Evolutionary conservation across 1,284 basidiomycete genomes (phyloP).

Genomic region (Marasmius oreades): DNA sequence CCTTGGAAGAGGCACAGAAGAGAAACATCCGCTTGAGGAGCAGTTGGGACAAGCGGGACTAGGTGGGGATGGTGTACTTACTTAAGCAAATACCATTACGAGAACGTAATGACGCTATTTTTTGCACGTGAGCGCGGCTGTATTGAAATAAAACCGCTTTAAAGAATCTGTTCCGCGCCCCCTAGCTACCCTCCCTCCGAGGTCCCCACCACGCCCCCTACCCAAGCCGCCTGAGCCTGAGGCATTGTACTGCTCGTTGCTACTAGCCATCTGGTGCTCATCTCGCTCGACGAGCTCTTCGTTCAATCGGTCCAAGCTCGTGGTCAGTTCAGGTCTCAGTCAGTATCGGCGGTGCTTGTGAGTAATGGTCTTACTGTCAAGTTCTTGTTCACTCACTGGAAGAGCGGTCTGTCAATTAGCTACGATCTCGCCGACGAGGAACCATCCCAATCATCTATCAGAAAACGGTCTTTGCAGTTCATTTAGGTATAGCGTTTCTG

Average conservation of each 20-base stretch:
- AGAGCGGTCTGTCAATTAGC: too few species aligned
- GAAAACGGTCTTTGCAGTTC: background rate
- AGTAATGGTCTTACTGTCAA: background rate
- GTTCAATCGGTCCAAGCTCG: background rate
- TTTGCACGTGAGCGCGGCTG: background rate
- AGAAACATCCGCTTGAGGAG: too few species aligned
- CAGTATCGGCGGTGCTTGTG: background rate
- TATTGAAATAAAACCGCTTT: background rate
- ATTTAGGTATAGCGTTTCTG: background rate
- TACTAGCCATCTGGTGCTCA: background rate
- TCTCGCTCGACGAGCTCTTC: background rate
- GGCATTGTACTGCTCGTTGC: background rate
- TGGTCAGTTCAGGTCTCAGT: background rate
- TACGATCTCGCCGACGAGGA: background rate
- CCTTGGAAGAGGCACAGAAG: too few species aligned
- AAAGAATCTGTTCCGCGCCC: background rate
- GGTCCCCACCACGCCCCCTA: background rate
- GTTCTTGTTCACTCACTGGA: background rate
- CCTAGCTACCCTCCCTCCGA: background rate
- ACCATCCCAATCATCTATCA: background rate
- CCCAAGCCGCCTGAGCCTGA: background rate
- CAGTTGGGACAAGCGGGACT: too few species aligned
- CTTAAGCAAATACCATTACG: background rate
- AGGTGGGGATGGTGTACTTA: too few species aligned
- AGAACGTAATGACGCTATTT: background rate